Percentiles rank a stretch among this genome's conserved stretches.
phyloP scores from a whole-genome alignment of 139 green algal genomes.

The Marvania coccoides region DNA sequence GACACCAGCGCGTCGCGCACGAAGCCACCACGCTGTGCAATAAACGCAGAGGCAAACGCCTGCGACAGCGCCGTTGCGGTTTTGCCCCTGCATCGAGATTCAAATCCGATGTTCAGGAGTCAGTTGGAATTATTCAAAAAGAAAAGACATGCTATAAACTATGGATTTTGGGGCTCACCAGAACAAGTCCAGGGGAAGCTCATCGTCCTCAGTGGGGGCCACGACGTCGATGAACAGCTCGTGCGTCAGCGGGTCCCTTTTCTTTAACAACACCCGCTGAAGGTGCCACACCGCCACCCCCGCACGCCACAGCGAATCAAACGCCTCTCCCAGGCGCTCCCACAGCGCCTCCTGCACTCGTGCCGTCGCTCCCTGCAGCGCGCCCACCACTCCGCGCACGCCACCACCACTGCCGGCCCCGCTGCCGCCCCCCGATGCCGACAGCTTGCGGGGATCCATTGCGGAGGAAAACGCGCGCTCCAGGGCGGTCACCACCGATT shows the following conservation, averaged over 20 bases:
- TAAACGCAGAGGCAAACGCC: background rate
- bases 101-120: too few species aligned
- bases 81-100: too few species aligned
- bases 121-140: too few species aligned
- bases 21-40: constrained; percentile 10
- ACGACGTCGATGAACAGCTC: constrained; percentile 82
- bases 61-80: background rate
- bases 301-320: constrained; percentile 45
- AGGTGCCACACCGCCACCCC: constrained; percentile 74
- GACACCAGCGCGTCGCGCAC: constrained; percentile 51
- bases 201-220: background rate
- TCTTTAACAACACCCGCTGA: constrained; percentile 90
- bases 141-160: too few species aligned
- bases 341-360: constrained; percentile 49
- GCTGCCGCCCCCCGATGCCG: constrained; percentile 11
- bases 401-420: background rate
- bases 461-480: constrained; percentile 37
- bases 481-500: constrained; percentile 31
- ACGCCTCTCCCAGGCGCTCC: constrained; percentile 47
- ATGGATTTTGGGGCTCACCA: constrained; percentile 55
- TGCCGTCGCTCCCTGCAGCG: background rate
- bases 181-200: constrained; percentile 34
- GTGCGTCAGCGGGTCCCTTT: constrained; percentile 87
- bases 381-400: background rate
- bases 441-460: constrained; percentile 60